Base-by-base conservation (phyloP, 345 rosid species). In the Rhodamnia rubescens region DNA sequence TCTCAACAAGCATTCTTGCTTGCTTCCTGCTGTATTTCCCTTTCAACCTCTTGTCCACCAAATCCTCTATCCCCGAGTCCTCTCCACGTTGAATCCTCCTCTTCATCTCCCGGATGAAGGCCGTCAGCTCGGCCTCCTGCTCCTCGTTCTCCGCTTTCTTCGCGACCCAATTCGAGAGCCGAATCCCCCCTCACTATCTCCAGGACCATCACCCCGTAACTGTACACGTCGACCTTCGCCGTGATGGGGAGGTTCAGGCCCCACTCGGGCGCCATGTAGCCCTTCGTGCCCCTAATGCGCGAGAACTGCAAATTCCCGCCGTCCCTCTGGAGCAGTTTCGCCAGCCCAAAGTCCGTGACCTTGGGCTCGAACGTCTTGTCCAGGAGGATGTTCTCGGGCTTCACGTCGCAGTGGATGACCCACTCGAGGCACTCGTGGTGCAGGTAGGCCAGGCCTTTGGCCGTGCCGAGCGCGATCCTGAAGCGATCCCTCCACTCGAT, bases 401-500 rank as follows among this genome's bases (percentile, higher is more conserved):
- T 92, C 32, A 92, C 90, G 80, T 93, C 95, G 9, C 96, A 93
- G 55, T 93, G 96, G 47, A 92, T 85, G 74, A 93, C 90, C 88
- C 92, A 90, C 57, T 92, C 94, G 44, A 92, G 89, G 84, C 94
- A 93, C 55, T 92, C 95, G n/a, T 92, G 91, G 86, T 93, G 96
- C 84, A 92, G 87, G 84, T 93, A 91, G 50, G 94, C 93, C 84
- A 92, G 87, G 53, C 92, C 94, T 61, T 89, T 90, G 52, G 94
- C 94, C 10, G 94, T 88, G 81, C 96, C 96, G 2, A 92, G 88
- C 29, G 94, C 93, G 85, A 92, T 88, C 87, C 87, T 86, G 87
- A 90, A 92, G 81, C 96, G 87, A 24, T 89, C 89, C 74, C 85
- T 81, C 96, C 94, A 93, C 57, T 86, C 90, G 54, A 92, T 89